Evolutionary conservation across 179 eudicot species (phyloP).

Genomic region (Silene noctiflora): DNA sequence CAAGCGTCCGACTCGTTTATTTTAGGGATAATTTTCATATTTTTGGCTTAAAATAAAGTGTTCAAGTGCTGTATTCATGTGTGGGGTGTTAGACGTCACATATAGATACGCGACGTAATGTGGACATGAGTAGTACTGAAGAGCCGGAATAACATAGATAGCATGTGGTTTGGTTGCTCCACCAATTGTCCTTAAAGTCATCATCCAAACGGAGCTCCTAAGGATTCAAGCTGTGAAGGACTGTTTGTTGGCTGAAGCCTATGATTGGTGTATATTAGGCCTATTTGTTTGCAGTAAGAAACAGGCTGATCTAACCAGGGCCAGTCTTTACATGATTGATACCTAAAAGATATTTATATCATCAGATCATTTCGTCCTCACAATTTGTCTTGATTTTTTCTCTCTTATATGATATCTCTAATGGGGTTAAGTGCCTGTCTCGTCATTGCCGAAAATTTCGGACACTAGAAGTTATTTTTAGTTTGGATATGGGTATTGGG

Average conservation of each 20-base stretch:
- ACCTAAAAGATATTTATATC: neutral
- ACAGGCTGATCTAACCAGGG: neutral
- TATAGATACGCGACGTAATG: neutral
- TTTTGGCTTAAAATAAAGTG: neutral
- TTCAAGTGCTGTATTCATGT: neutral
- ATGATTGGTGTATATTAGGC: conserved; percentile 3
- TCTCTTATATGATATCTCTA: neutral
- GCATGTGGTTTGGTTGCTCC: conserved; percentile 5
- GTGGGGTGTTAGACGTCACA: neutral
- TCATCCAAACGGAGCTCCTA: conserved; percentile 7
- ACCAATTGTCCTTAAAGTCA: conserved; percentile 13
- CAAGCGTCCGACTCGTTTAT: neutral
- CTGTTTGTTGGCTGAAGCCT: conserved; percentile 13
- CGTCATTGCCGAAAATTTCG: neutral
- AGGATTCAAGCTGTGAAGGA: conserved; percentile 6
- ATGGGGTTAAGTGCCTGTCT: neutral
- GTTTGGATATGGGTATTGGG: no score
- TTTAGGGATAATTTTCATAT: neutral
- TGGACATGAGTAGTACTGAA: neutral
- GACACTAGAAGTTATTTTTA: neutral
- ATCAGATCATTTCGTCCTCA: neutral
- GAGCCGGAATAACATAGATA: neutral
- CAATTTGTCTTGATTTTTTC: neutral
- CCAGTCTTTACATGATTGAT: neutral
- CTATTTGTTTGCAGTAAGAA: neutral